Evolutionary conservation across 371 early-diverging fungal species (phyloP).

Genomic region (Blyttiomyces sp.): DNA sequence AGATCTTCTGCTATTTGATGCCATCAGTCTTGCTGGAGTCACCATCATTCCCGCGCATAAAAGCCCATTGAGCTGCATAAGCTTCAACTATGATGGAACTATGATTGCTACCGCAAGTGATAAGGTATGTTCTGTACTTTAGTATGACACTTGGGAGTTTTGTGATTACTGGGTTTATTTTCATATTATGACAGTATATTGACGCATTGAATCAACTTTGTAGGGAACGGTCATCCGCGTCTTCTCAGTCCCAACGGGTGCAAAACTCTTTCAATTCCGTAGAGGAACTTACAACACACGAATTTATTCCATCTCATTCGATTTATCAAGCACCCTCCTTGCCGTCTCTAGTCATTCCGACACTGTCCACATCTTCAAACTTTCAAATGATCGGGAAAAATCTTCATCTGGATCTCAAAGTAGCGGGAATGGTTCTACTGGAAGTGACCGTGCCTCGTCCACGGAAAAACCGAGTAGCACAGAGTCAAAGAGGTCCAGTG

Average conservation of each 20-base stretch:
- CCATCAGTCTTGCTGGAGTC: constrained; percentile 75
- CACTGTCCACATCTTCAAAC: constrained; percentile 94
- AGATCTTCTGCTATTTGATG: constrained; percentile 88
- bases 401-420: not conserved
- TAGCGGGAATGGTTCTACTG: not conserved
- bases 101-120: constrained; percentile 93
- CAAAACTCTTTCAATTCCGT: constrained; percentile 91
- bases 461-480: not conserved
- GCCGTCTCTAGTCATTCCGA: constrained; percentile 90
- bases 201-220: too few relatives aligned
- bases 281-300: constrained; percentile 88
- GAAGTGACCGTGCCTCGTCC: not conserved
- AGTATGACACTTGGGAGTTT: too few relatives aligned
- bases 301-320: constrained; percentile 90
- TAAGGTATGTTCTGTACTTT: too few relatives aligned
- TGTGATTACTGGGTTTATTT: too few relatives aligned
- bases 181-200: too few relatives aligned
- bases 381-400: constrained; percentile 31
- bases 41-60: constrained; percentile 94
- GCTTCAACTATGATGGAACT: constrained; percentile 86
- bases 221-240: constrained; percentile 96
- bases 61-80: constrained; percentile 73
- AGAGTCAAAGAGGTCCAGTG: not conserved
- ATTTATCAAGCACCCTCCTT: constrained; percentile 72
- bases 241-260: constrained; percentile 82